These are phyloP conservation scores for Candida arabinofermentans DNA, from an alignment of 805 yeast genomes.

Conservation along the genomic window DNA sequence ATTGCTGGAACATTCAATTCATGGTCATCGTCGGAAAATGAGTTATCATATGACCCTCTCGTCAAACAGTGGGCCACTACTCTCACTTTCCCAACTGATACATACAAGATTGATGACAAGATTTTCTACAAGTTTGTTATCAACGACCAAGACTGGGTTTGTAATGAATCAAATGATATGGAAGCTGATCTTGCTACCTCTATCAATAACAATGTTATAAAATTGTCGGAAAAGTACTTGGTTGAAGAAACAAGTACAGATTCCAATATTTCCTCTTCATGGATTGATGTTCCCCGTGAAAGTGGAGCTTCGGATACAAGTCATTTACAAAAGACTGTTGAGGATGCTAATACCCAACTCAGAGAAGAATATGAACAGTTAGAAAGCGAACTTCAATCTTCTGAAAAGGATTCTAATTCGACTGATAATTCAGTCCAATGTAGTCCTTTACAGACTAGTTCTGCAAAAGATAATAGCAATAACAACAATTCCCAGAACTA, in stretches of 20 bases:
- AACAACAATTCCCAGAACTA: slow-evolving; percentile 8
- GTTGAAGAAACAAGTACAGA: background rate
- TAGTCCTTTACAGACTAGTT: background rate
- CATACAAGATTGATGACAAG: slow-evolving; percentile 10
- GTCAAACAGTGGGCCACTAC: slow-evolving; percentile 8
- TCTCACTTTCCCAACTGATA: slow-evolving; percentile 1
- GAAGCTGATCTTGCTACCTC: slow-evolving; percentile 24
- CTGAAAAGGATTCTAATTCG: background rate
- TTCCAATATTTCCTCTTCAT: background rate
- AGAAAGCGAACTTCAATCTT: background rate
- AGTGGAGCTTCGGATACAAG: background rate
- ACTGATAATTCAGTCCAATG: background rate
- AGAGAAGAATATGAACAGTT: background rate
- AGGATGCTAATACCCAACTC: background rate
- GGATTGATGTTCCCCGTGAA: background rate
- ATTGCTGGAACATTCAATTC: slow-evolving; percentile 23
- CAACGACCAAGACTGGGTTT: slow-evolving; percentile 25
- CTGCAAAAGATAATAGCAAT: background rate
- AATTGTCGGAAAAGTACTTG: slow-evolving; percentile 2
- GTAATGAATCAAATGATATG: slow-evolving; percentile 15
- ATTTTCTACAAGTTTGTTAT: slow-evolving; percentile 28
- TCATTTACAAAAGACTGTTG: background rate
- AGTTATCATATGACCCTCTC: slow-evolving; percentile 3
- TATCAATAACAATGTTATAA: slow-evolving; percentile 23
- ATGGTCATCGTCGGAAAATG: slow-evolving; percentile 13